A percentile compares a stretch with the other conserved stretches of the same genome.
These are phyloP conservation scores for Mortierella antarctica DNA, from an alignment of 192 early-diverging fungal genomes.

Conservation along the genomic window DNA sequence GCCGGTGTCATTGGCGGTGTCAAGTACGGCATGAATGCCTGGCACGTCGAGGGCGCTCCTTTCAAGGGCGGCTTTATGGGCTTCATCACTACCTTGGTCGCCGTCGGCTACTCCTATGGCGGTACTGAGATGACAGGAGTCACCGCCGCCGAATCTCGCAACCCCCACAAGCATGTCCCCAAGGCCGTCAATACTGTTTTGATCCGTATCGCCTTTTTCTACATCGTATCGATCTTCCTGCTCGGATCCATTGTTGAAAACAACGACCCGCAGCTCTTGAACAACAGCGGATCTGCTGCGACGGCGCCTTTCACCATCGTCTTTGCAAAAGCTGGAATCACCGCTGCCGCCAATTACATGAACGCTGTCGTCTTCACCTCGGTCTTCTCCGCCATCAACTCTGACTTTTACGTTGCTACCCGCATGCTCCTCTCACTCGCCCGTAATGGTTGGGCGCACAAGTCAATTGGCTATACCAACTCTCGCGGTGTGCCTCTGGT, in stretches of 20 bases:
- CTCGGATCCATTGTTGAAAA: constrained; percentile 72
- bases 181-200: constrained; percentile 77
- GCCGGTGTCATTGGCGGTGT: constrained; percentile 70
- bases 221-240: constrained; percentile 71
- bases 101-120: constrained; percentile 84
- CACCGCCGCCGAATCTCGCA: constrained; percentile 84
- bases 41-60: constrained; percentile 70
- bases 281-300: constrained; percentile 58
- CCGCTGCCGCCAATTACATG: constrained; percentile 74
- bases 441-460: constrained; percentile 80
- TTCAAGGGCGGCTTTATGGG: constrained; percentile 71
- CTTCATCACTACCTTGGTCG: constrained; percentile 72
- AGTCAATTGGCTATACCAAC: constrained; percentile 69
- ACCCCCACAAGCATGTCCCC: constrained; percentile 79
- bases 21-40: constrained; percentile 69
- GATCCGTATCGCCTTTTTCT: constrained; percentile 78
- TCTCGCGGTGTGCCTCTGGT: constrained; percentile 73
- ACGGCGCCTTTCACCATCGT: constrained; percentile 78
- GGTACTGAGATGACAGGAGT: constrained; percentile 92
- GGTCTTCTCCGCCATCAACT: constrained; percentile 84
- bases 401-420: constrained; percentile 87
- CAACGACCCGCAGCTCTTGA: constrained; percentile 63
- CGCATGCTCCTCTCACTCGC: constrained; percentile 82
- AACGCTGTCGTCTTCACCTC: constrained; percentile 78
- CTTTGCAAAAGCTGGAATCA: constrained; percentile 70